Base-by-base conservation (phyloP, 805 yeast genomes). In the Barnettozyma sp. region DNA sequence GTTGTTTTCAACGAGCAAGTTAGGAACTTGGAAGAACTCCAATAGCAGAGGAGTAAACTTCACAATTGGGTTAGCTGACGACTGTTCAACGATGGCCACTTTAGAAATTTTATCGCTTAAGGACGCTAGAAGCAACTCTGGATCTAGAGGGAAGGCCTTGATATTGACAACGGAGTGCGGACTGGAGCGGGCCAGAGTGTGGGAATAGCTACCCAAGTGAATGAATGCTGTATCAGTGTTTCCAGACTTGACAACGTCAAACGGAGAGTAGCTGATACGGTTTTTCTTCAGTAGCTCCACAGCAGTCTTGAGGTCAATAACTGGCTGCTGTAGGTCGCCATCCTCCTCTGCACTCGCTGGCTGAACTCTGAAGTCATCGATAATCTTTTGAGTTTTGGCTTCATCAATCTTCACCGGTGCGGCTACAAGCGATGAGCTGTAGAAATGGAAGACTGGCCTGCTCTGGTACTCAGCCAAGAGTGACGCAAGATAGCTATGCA, bases 361-460 rank as follows among this genome's bases (percentile, higher is more conserved):
- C 26, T 29, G 36, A 24, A 33, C 34, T 26, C 21, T 32, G 34
- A 31, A 35, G 24, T 29, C 36, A 21, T 12, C 35, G 20, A 33
- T 28, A 5, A 39, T 14, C 23, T 35, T 23, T 11, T 24, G n/a
- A 7, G 8, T 19, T 12, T 25, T 28, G 5, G 35, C 12, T 7
- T 31, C 4, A 14, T 32, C 30, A n/a, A 39, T 13, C n/a, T n/a
- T n/a, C n/a, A n/a, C n/a, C n/a, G n/a, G n/a, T n/a, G n/a, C n/a
- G n/a, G n/a, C n/a, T n/a, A n/a, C n/a, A n/a, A n/a, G n/a, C 15
- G 38, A 24, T 33, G 64, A 62, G 20, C 62, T 54, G 53, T 71
- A 79, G 55, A 87, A 82, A 60, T 87, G 95, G 41, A 87, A 66
- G 5, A 83, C 85, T 1, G 92, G 73, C 33, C 62, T 65, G 6